Evolutionary conservation across 139 green algal genomes (phyloP).

Genomic region (Picochlorum sp.): DNA sequence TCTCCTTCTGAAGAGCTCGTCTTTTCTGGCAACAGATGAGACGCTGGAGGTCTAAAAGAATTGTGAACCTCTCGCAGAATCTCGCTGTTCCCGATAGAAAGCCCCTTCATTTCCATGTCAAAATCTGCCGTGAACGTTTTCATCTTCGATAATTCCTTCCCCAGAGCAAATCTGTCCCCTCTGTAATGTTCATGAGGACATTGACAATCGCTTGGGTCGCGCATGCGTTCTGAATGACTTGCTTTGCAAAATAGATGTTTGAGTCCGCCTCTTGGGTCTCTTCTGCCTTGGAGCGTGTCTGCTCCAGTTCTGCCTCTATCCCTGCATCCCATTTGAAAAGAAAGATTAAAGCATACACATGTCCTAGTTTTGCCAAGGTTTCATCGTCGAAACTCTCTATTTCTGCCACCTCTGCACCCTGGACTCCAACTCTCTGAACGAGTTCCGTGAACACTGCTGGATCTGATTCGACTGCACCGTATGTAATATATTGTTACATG

Average conservation of each 20-base stretch:
- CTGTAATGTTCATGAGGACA: constrained; percentile 81
- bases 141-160: constrained; percentile 61
- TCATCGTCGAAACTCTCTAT: constrained; percentile 75
- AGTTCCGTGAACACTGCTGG: constrained; percentile 93
- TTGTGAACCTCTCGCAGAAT: constrained; percentile 89
- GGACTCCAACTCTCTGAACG: constrained; percentile 77
- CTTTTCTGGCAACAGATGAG: constrained; percentile 64
- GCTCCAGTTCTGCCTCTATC: no score
- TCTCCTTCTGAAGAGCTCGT: constrained; percentile 43
- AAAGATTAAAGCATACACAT: constrained; percentile 93
- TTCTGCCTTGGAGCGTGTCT: no score
- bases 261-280: constrained; percentile 55
- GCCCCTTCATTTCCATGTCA: constrained; percentile 65
- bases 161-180: constrained; percentile 41
- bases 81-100: constrained; percentile 93
- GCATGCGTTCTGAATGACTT: constrained; percentile 93
- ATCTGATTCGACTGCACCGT: constrained; percentile 44
- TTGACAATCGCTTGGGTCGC: constrained; percentile 91
- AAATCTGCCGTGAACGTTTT: constrained; percentile 82
- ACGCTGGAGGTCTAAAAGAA: constrained; percentile 84
- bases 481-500: no score
- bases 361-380: constrained; percentile 44
- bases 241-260: constrained; percentile 87
- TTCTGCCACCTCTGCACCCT: constrained; percentile 79
- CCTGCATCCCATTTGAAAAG: constrained; percentile 87